A percentile compares a stretch with the other conserved stretches of the same genome.
Conservation (phyloP, 1,139 yeast genomes). For the Taphrina sp. region DNA sequence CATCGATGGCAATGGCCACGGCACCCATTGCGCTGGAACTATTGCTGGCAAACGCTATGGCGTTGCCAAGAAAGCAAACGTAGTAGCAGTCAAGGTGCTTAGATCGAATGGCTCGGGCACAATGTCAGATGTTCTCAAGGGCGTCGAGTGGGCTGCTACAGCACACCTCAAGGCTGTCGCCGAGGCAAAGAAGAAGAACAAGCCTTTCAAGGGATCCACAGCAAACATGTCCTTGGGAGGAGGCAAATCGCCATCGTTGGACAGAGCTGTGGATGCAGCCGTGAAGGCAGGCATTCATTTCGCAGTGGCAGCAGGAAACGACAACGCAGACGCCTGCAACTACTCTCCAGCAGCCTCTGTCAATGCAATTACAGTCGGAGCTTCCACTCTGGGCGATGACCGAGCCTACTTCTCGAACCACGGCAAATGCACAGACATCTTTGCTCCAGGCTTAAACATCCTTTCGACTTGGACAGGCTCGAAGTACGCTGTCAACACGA, state of each 20-base stretch:
- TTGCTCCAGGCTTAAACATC: slow-evolving; percentile 59
- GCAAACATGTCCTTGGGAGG: slow-evolving; percentile 66
- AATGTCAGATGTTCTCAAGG: slow-evolving; percentile 53
- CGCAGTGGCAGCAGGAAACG: slow-evolving; percentile 68
- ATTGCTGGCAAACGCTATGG: slow-evolving; percentile 61
- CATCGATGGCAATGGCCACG: slow-evolving; percentile 91
- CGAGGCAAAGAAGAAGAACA: slow-evolving; percentile 45
- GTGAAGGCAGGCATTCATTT: slow-evolving; percentile 60
- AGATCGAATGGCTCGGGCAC: slow-evolving; percentile 53
- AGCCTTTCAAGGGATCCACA: slow-evolving; percentile 50
- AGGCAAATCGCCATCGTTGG: slow-evolving; percentile 55
- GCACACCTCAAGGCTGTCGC: slow-evolving; percentile 45
- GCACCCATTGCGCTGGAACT: slow-evolving; percentile 60
- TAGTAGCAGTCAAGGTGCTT: slow-evolving; percentile 59
- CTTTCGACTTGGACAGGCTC: slow-evolving; percentile 74
- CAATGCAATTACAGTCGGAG: slow-evolving; percentile 62
- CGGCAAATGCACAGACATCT: slow-evolving; percentile 64
- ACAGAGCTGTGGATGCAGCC: slow-evolving; percentile 59
- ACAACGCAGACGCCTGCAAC: slow-evolving; percentile 61
- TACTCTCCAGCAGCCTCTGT: slow-evolving; percentile 62
- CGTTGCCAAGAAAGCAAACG: slow-evolving; percentile 61
- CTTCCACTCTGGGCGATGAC: slow-evolving; percentile 52
- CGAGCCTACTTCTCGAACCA: slow-evolving; percentile 62
- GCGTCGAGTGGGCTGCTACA: slow-evolving; percentile 49
- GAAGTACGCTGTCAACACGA: slow-evolving; percentile 75